Percentiles rank a stretch among this genome's conserved stretches.
Evolutionary conservation across 202 grass and related monocot species (phyloP).

Genomic region (Cymbopogon flexuosus): DNA sequence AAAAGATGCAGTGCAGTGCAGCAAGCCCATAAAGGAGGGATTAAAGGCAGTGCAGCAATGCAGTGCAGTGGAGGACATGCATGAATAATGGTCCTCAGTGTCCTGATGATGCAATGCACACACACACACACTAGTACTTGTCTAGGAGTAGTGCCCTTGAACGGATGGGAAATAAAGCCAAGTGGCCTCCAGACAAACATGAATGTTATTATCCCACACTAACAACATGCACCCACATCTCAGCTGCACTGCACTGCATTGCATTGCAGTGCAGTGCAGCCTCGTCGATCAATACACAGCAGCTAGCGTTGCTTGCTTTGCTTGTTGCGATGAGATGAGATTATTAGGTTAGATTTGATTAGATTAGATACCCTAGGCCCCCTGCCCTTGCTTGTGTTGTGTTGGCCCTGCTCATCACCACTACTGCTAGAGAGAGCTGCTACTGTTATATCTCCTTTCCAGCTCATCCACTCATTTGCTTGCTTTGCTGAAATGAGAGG

Average conservation of each 20-base stretch:
- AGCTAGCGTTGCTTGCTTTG: neutral
- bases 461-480: constrained; percentile 37
- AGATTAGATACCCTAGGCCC: constrained; percentile 9
- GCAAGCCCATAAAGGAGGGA: constrained; percentile 32
- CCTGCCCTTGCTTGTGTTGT: neutral
- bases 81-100: constrained; percentile 24
- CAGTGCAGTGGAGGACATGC: constrained; percentile 23
- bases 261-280: neutral
- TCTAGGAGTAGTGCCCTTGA: constrained; percentile 1
- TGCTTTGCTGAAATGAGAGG: constrained; percentile 45
- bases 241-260: neutral
- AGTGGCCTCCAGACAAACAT: constrained; percentile 26
- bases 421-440: too few relatives aligned
- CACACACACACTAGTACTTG: neutral
- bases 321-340: neutral
- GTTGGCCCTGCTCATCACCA: neutral
- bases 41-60: constrained; percentile 35
- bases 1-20: constrained; percentile 16
- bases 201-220: neutral
- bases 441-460: constrained; percentile 17
- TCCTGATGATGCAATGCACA: neutral
- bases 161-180: constrained; percentile 8
- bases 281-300: neutral
- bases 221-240: constrained; percentile 6
- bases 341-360: constrained; percentile 4